Evolutionary conservation across 169 alveolate species (phyloP), one percentile per base, ranked within the genome.

Genomic region (Plasmodium berghei): DNA sequence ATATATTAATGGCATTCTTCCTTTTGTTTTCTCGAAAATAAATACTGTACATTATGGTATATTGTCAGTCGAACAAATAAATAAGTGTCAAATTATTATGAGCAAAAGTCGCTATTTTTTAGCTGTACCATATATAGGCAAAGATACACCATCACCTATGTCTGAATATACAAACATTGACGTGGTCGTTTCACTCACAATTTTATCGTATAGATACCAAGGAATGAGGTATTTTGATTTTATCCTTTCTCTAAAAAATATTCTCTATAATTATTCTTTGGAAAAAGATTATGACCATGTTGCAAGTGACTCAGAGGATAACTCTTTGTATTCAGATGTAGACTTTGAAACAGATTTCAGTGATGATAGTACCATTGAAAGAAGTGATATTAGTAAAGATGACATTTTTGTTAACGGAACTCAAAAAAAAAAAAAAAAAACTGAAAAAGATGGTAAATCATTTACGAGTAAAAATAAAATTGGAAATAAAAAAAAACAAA

Each of bases 131-230:
- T 97, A 96, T 73, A 95, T 97, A 42, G 99, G 99, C 8, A 97
- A 96, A 72, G 99, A 97, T 91, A 93, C 98, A 24, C 99, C 99
- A 1, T 94, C 97, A 45, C 85, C 67, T 16, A 95, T 96, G 87
- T 96, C 98, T 16, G 99, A 97, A 74, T 97, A 95, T 93, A 95
- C 98, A 10, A 98, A 97, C 70, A 98, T 98, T 0, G 99, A 97
- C 87, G 96, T 97, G 9, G 96, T 96, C 16, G 96, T 97, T 52
- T 97, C 98, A 8, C 77, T 95, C 72, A 95, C 98, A 22, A 94
- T 97, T 66, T 77, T 97, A 72, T 92, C 98, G 2, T 96, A 95
- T 73, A 91, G 97, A 45, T 93, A 94, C 73, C 96, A 95, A 63
- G 99, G 99, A 2, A 92, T 97, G 83, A 91, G 99, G 26, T 63